Evolutionary conservation across 176 grass and related monocot species (phyloP).

Genomic region (Hsuehochloa calcarea): DNA sequence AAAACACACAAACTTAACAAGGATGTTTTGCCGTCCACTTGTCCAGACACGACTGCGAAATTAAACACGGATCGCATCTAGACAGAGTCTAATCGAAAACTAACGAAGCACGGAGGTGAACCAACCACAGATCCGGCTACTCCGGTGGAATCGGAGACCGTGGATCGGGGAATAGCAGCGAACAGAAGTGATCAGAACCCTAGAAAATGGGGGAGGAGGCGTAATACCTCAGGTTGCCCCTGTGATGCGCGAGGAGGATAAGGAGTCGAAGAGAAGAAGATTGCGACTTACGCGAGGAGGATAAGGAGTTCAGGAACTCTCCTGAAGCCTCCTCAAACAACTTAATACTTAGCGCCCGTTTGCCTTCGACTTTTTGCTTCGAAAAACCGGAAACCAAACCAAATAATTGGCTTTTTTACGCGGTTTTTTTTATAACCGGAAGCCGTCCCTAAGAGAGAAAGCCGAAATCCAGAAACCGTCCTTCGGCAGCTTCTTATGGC

Average conservation of each 20-base stretch:
- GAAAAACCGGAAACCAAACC: too few relatives aligned
- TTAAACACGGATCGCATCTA: not conserved
- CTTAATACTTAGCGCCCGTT: too few relatives aligned
- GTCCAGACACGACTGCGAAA: not conserved
- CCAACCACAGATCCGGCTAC: not conserved
- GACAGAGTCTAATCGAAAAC: not conserved
- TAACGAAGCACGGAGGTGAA: not conserved
- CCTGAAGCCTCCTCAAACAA: not conserved
- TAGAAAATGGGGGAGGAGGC: not conserved
- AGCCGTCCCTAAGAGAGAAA: too few relatives aligned
- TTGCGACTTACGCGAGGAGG: not conserved
- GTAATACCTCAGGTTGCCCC: conserved; percentile 73
- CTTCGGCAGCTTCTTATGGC: too few relatives aligned
- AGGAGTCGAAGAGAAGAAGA: not conserved
- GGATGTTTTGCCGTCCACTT: not conserved
- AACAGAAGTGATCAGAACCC: not conserved
- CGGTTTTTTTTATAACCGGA: too few relatives aligned
- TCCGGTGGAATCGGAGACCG: not conserved
- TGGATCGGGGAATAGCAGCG: not conserved
- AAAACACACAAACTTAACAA: not conserved
- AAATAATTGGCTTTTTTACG: too few relatives aligned
- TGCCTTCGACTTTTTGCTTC: too few relatives aligned
- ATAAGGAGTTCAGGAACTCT: not conserved
- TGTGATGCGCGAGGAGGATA: not conserved
- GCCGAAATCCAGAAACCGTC: too few relatives aligned